Percentiles rank a stretch among this genome's conserved stretches.
phyloP scores from a whole-genome alignment of 495 filamentous ascomycete genomes.

The Penicillium canescens region DNA sequence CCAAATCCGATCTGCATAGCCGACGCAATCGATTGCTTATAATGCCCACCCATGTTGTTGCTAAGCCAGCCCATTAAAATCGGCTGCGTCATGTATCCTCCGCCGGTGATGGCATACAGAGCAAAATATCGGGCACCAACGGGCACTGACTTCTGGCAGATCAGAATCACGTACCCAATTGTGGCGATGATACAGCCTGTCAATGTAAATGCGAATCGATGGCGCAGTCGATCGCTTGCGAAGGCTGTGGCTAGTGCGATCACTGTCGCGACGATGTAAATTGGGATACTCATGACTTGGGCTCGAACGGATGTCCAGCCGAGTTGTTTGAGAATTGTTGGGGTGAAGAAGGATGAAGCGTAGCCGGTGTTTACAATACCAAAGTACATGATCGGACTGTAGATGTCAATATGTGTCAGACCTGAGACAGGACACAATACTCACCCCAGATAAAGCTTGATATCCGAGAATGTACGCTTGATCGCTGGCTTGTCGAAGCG shows the following conservation, averaged over 20 bases:
- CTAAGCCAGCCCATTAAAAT: constrained; percentile 53
- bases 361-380: constrained; percentile 53
- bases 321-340: constrained; percentile 57
- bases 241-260: constrained; percentile 45
- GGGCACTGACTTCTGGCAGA: constrained; percentile 37
- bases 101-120: constrained; percentile 47
- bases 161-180: constrained; percentile 50
- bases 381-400: constrained; percentile 48
- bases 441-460: constrained; percentile 57
- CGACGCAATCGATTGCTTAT: constrained; percentile 54
- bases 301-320: constrained; percentile 52
- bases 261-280: constrained; percentile 53
- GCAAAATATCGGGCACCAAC: constrained; percentile 49
- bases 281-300: constrained; percentile 57
- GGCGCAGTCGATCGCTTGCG: constrained; percentile 46
- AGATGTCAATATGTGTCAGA: neutral
- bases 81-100: constrained; percentile 48
- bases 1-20: constrained; percentile 55
- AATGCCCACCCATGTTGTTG: constrained; percentile 57
- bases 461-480: constrained; percentile 50
- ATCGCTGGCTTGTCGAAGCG: constrained; percentile 44
- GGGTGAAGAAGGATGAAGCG: constrained; percentile 53
- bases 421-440: neutral
- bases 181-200: constrained; percentile 46
- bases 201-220: constrained; percentile 54